phyloP scores from a whole-genome alignment of 495 filamentous ascomycete species.

The Letharia lupina region DNA sequence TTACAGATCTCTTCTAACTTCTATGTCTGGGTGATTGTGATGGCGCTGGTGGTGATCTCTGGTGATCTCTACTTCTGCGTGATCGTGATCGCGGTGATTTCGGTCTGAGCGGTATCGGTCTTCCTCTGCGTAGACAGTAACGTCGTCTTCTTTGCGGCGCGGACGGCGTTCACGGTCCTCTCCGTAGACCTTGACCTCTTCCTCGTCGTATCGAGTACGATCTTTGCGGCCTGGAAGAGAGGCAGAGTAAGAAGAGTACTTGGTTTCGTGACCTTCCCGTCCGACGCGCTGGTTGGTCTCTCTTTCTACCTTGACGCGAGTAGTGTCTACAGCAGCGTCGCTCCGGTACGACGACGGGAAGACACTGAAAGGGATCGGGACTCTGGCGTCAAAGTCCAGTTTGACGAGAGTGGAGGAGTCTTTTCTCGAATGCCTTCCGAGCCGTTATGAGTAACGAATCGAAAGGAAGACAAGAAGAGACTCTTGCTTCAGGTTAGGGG shows the following conservation, averaged over 20 bases:
- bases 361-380: constrained; percentile 98
- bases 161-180: constrained; percentile 60
- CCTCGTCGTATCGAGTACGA: constrained; percentile 54
- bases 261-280: constrained; percentile 83
- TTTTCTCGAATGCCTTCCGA: constrained; percentile 94
- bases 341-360: constrained; percentile 97
- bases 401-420: constrained; percentile 80
- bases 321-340: constrained; percentile 68
- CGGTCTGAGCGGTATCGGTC: constrained; percentile 16
- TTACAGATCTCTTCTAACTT: constrained; percentile 49
- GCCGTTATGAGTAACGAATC: constrained; percentile 58
- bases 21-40: constrained; percentile 39
- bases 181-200: constrained; percentile 71
- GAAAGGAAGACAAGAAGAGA: constrained; percentile 96
- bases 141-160: constrained; percentile 43
- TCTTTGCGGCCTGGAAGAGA: constrained; percentile 54
- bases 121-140: constrained; percentile 45
- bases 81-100: constrained; percentile 25
- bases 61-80: constrained; percentile 46
- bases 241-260: constrained; percentile 55
- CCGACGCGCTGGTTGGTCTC: constrained; percentile 77
- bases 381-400: constrained; percentile 98
- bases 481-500: constrained; percentile 49
- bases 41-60: constrained; percentile 21
- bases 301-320: constrained; percentile 77